Evolutionary conservation across 352 stramenopile genomes (phyloP).

Genomic region (Aphanomyces euteiches): DNA sequence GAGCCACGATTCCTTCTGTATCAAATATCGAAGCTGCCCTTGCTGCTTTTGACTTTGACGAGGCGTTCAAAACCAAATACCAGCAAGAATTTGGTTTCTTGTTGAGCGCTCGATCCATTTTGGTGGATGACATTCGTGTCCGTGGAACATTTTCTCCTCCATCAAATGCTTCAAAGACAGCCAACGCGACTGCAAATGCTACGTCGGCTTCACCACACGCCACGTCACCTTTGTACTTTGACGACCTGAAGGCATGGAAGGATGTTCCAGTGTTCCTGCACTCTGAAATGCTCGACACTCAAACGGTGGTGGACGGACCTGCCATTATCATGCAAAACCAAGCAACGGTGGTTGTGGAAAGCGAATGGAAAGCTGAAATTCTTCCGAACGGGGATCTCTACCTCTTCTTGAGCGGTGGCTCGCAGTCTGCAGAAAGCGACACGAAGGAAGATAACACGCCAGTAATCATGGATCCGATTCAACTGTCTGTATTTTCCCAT

Average conservation of each 20-base stretch:
- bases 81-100: conserved; percentile 98
- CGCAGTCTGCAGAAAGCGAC: background rate
- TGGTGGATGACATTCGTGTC: conserved; percentile 97
- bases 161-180: conserved; percentile 40
- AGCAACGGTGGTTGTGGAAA: conserved; percentile 97
- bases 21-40: conserved; percentile 41
- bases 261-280: conserved; percentile 92
- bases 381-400: conserved; percentile 94
- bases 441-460: conserved; percentile 26
- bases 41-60: conserved; percentile 77
- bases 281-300: conserved; percentile 87
- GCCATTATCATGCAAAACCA: conserved; percentile 98
- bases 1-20: conserved; percentile 44
- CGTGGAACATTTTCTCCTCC: conserved; percentile 89
- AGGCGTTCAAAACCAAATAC: conserved; percentile 90
- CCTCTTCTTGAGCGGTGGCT: conserved; percentile 52
- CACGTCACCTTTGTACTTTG: conserved; percentile 76
- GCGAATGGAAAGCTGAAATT: conserved; percentile 91
- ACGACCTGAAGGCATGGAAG: conserved; percentile 68
- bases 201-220: conserved; percentile 45
- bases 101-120: conserved; percentile 87
- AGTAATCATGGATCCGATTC: conserved; percentile 91
- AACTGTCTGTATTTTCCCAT: conserved; percentile 96
- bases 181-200: conserved; percentile 33
- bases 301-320: conserved; percentile 87